These are phyloP conservation scores for Phylloporus sp. DNA, from an alignment of 1,284 basidiomycete genomes.

Conservation along the genomic window DNA sequence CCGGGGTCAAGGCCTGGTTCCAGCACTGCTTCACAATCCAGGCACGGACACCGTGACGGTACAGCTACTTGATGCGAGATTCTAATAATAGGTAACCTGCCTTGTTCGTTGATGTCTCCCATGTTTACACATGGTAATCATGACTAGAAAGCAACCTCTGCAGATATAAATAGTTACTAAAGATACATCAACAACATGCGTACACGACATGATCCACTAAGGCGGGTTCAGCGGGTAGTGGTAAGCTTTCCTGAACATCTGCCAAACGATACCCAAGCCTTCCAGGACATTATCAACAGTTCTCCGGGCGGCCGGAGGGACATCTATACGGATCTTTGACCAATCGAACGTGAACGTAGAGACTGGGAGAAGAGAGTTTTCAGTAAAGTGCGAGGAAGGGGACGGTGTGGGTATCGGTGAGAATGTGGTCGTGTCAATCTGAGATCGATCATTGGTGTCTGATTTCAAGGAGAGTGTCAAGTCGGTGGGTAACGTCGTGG, in stretches of 20 bases:
- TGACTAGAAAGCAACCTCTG: not conserved
- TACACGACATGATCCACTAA: slow-evolving; percentile 18
- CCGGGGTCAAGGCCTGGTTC: no score
- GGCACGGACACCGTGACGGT: no score
- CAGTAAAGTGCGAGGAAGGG: slow-evolving; percentile 14
- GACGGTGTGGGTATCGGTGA: slow-evolving; percentile 20
- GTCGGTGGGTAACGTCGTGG: slow-evolving; percentile 8
- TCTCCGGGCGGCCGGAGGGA: slow-evolving; percentile 29
- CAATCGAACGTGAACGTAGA: slow-evolving; percentile 30
- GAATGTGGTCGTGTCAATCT: slow-evolving; percentile 12
- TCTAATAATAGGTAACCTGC: no score
- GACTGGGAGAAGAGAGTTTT: slow-evolving; percentile 22
- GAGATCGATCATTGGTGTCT: slow-evolving; percentile 12
- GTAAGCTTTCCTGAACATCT: slow-evolving; percentile 50
- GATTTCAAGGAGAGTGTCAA: slow-evolving; percentile 6
- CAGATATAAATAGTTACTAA: slow-evolving; percentile 4
- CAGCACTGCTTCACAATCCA: no score
- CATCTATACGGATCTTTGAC: slow-evolving; percentile 30
- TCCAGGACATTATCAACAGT: slow-evolving; percentile 39
- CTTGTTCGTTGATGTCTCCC: no score
- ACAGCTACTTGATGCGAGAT: no score
- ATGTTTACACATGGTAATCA: no score
- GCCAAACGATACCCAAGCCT: slow-evolving; percentile 50
- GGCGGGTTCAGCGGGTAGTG: slow-evolving; percentile 63
- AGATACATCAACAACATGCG: slow-evolving; percentile 23